Evolutionary conservation across 2,329 filamentous ascomycete species (phyloP).

Genomic region (Bipolaris bicolor): DNA sequence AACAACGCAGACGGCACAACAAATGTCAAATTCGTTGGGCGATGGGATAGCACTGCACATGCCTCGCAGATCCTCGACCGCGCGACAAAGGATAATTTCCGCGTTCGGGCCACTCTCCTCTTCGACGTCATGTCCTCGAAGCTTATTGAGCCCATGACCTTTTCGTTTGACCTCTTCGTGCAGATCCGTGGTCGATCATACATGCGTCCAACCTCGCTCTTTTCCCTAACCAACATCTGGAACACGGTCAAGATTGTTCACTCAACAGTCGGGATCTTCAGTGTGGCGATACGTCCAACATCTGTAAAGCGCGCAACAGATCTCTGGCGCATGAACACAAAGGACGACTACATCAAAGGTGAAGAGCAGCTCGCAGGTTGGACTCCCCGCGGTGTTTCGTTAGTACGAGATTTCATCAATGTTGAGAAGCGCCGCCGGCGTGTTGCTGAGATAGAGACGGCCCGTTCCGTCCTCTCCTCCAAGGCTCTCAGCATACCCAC

Average conservation of each 20-base stretch:
- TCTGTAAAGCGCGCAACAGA: constrained; percentile 92
- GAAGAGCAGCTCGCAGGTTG: constrained; percentile 86
- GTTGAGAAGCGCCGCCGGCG: constrained; percentile 76
- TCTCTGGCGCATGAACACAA: constrained; percentile 94
- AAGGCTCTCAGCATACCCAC: constrained; percentile 46
- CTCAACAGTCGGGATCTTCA: constrained; percentile 85
- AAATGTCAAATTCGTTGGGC: constrained; percentile 82
- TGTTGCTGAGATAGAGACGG: constrained; percentile 79
- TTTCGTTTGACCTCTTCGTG: constrained; percentile 78
- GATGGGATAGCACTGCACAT: constrained; percentile 97
- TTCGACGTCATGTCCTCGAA: constrained; percentile 88
- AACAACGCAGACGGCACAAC: constrained; percentile 90
- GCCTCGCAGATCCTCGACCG: constrained; percentile 92
- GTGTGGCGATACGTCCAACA: constrained; percentile 81
- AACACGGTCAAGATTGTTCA: constrained; percentile 84
- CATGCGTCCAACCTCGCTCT: constrained; percentile 83
- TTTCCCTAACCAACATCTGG: constrained; percentile 81
- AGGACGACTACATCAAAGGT: constrained; percentile 94
- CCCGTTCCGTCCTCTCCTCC: constrained; percentile 69
- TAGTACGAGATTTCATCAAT: constrained; percentile 85
- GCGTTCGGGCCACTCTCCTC: constrained; percentile 82
- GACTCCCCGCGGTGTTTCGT: constrained; percentile 85
- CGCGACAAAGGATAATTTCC: constrained; percentile 89
- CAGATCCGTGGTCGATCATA: constrained; percentile 86
- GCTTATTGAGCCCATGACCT: constrained; percentile 85